Conservation (phyloP, 176 grass and related monocot genomes). For the Paspalum vaginatum region DNA sequence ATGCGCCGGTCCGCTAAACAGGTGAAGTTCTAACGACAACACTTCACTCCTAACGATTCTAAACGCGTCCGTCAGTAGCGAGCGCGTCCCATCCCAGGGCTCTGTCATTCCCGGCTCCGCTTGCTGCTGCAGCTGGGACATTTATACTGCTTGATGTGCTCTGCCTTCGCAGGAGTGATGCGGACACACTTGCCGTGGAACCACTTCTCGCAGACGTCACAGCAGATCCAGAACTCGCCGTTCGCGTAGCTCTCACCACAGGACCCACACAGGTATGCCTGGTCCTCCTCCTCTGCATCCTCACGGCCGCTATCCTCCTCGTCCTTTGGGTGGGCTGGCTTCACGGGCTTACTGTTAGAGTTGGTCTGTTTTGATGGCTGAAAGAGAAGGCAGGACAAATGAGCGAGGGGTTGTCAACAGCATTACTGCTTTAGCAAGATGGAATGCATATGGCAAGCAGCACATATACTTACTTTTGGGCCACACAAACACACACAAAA, state of each 20-base stretch:
- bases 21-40: slow-evolving; percentile 7
- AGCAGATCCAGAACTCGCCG: slow-evolving; percentile 88
- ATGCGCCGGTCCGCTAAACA: slow-evolving; percentile 16
- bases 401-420: neutral
- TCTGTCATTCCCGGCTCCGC: slow-evolving; percentile 60
- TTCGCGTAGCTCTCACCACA: slow-evolving; percentile 62
- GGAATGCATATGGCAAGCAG: neutral
- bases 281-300: slow-evolving; percentile 57
- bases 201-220: slow-evolving; percentile 82
- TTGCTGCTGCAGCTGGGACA: slow-evolving; percentile 81
- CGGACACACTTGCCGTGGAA: slow-evolving; percentile 88
- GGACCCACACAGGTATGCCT: slow-evolving; percentile 60
- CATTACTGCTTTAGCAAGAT: neutral
- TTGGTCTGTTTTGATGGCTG: slow-evolving; percentile 51
- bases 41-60: slow-evolving; percentile 46
- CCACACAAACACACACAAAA: neutral
- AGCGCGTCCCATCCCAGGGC: neutral
- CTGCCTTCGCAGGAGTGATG: slow-evolving; percentile 80
- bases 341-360: slow-evolving; percentile 52
- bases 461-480: slow-evolving; percentile 37
- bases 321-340: slow-evolving; percentile 48
- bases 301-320: slow-evolving; percentile 55
- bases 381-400: neutral
- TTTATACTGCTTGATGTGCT: slow-evolving; percentile 90
- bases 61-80: slow-evolving; percentile 34